Conservation (phyloP, 192 early-diverging fungal genomes). For the Chytriomyces sp. region DNA sequence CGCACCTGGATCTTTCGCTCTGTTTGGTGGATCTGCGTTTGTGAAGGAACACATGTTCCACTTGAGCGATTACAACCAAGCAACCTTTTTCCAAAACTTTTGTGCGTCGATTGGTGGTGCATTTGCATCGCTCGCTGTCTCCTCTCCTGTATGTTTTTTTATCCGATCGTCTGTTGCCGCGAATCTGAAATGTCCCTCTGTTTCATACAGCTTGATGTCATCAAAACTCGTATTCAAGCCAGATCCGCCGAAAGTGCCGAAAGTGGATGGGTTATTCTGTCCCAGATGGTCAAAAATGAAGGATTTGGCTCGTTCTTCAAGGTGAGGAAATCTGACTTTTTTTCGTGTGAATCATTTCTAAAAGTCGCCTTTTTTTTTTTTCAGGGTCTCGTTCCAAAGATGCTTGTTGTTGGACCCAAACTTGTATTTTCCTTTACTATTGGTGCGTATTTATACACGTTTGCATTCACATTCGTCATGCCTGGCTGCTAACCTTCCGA, state of each 20-base stretch:
- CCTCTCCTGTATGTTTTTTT: constrained; percentile 74
- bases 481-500: neutral
- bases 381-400: constrained; percentile 61
- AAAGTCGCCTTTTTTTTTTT: neutral
- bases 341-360: neutral
- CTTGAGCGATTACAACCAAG: constrained; percentile 87
- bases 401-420: constrained; percentile 86
- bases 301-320: constrained; percentile 96
- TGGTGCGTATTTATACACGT: constrained; percentile 55
- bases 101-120: constrained; percentile 93
- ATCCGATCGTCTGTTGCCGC: neutral
- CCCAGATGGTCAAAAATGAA: constrained; percentile 89
- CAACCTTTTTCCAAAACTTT: constrained; percentile 96
- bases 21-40: constrained; percentile 82
- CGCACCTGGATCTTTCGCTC: constrained; percentile 96
- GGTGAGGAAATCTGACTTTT: constrained; percentile 43
- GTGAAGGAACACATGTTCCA: constrained; percentile 92
- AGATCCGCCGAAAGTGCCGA: constrained; percentile 86
- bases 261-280: constrained; percentile 84
- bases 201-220: constrained; percentile 77
- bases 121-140: constrained; percentile 88
- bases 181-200: neutral
- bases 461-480: neutral
- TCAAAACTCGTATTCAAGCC: constrained; percentile 99
- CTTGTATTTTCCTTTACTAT: constrained; percentile 97